Evolutionary conservation across 768 basidiomycete species (phyloP).

Genomic region (Mycena rebaudengoi): DNA sequence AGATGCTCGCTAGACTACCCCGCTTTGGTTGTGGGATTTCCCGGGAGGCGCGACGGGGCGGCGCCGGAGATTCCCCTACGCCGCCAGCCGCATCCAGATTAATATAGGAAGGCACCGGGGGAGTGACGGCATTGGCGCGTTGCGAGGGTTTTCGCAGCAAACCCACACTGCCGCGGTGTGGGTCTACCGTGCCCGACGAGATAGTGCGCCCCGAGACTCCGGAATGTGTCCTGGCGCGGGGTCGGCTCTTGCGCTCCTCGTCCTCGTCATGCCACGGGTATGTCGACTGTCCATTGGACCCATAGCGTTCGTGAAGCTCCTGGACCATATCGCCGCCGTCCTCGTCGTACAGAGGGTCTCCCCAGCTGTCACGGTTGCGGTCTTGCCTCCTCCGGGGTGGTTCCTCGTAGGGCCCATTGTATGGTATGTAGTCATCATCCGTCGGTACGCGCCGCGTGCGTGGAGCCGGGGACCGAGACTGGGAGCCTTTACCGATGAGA

Average conservation of each 20-base stretch:
- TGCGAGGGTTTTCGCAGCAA: slow-evolving; percentile 43
- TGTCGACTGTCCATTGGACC: slow-evolving; percentile 18
- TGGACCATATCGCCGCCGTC: slow-evolving; percentile 38
- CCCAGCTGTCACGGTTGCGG: slow-evolving; percentile 51
- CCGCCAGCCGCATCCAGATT: slow-evolving; percentile 61
- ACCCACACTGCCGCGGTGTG: slow-evolving; percentile 39
- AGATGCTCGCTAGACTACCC: slow-evolving; percentile 62
- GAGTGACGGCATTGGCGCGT: slow-evolving; percentile 39
- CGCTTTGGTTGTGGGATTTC: slow-evolving; percentile 44
- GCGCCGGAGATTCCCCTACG: slow-evolving; percentile 72
- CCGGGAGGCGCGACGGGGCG: slow-evolving; percentile 40
- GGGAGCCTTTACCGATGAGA: slow-evolving; percentile 19
- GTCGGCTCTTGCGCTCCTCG: slow-evolving; percentile 33
- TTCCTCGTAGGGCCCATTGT: slow-evolving; percentile 68
- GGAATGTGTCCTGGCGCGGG: slow-evolving; percentile 49
- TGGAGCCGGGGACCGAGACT: slow-evolving; percentile 9
- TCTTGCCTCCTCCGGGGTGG: slow-evolving; percentile 36
- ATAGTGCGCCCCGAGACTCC: slow-evolving; percentile 50
- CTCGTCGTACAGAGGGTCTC: slow-evolving; percentile 44
- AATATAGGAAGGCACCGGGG: slow-evolving; percentile 51
- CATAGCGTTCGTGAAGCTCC: slow-evolving; percentile 40
- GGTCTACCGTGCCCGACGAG: slow-evolving; percentile 49
- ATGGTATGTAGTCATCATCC: slow-evolving; percentile 69
- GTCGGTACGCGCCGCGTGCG: slow-evolving; percentile 5
- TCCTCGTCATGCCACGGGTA: slow-evolving; percentile 23